phyloP scores from a whole-genome alignment of 768 basidiomycete species.

The Naematelia encephala region DNA sequence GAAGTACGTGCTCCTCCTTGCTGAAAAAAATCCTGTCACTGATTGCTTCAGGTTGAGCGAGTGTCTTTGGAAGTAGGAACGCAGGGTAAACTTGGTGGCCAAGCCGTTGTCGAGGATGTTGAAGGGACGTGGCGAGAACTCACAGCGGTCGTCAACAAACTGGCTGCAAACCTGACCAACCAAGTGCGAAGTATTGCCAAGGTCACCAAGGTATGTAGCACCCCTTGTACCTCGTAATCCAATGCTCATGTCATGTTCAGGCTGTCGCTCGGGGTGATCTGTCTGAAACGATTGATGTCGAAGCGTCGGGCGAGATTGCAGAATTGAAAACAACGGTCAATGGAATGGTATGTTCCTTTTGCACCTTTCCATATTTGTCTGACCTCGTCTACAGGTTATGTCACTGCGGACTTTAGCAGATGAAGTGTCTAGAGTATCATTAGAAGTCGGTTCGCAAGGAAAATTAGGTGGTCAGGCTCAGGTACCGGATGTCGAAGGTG shows the following conservation, averaged over 20 bases:
- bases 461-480: conserved; percentile 89
- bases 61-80: conserved; percentile 58
- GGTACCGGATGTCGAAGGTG: conserved; percentile 88
- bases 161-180: conserved; percentile 52
- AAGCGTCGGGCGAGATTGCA: conserved; percentile 92
- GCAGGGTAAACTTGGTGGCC: conserved; percentile 74
- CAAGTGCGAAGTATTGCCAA: conserved; percentile 82
- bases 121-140: conserved; percentile 91
- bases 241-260: conserved; percentile 22
- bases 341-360: conserved; percentile 70
- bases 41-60: conserved; percentile 55
- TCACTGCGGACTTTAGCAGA: conserved; percentile 81
- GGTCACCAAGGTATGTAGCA: conserved; percentile 72
- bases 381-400: conserved; percentile 54
- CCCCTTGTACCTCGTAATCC: neutral
- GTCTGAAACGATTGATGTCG: conserved; percentile 77
- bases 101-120: conserved; percentile 83
- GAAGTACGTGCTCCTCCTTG: conserved; percentile 57
- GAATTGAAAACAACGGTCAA: conserved; percentile 87
- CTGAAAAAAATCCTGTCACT: neutral
- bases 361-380: neutral
- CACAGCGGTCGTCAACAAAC: conserved; percentile 76
- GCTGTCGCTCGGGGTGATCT: conserved; percentile 88
- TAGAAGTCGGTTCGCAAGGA: conserved; percentile 56
- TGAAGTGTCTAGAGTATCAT: conserved; percentile 77